Conservation (phyloP, 169 alveolate species). For the Eimeria maxima region DNA sequence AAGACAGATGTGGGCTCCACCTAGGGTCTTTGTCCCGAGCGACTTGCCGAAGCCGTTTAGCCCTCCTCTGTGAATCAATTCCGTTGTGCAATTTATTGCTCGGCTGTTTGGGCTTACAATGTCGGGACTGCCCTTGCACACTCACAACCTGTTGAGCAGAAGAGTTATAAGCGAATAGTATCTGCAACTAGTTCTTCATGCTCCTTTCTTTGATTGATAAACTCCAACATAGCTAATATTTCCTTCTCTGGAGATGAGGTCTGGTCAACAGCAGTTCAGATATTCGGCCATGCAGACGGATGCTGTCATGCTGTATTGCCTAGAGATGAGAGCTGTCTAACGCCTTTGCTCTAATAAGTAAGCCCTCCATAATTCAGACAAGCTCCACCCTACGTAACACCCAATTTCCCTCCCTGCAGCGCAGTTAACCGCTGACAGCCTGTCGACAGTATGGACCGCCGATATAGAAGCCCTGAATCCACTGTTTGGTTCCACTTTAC, state of each 20-base stretch:
- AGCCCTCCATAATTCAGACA: too few species aligned
- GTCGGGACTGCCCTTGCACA: neutral
- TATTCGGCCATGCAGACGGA: neutral
- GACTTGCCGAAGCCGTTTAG: conserved; percentile 65
- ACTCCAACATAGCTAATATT: neutral
- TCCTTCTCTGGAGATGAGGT: neutral
- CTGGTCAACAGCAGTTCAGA: neutral
- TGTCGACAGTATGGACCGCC: too few species aligned
- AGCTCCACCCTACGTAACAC: too few species aligned
- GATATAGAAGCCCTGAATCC: too few species aligned
- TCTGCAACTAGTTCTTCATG: neutral
- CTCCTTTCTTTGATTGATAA: neutral
- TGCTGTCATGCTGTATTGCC: neutral
- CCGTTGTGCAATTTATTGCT: neutral
- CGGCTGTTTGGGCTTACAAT: neutral
- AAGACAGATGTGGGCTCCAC: conserved; percentile 74
- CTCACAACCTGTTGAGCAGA: neutral
- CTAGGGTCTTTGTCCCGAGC: conserved; percentile 55
- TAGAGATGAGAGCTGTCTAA: neutral
- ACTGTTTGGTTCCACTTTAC: too few species aligned
- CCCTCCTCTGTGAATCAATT: neutral
- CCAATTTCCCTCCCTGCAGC: too few species aligned
- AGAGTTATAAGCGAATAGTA: neutral
- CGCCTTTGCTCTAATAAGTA: too few species aligned
- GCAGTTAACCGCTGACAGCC: too few species aligned